Evolutionary conservation across 163 green algal genomes (phyloP).

Genomic region (Smithsoniella earleae): DNA sequence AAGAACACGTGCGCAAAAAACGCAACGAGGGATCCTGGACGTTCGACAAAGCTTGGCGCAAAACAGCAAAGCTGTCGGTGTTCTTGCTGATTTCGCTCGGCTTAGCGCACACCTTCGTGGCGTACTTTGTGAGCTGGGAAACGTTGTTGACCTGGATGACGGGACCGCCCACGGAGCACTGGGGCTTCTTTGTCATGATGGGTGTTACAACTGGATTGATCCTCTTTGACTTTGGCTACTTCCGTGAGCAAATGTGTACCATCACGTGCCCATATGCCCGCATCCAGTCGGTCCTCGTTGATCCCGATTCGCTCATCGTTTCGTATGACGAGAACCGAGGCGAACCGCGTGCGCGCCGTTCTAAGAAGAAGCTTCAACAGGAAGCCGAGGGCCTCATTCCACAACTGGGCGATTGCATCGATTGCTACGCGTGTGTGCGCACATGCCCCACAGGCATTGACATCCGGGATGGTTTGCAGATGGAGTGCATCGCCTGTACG

Average conservation of each 20-base stretch:
- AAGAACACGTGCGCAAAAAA: no score
- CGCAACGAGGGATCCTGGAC: neutral
- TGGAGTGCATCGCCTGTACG: constrained; percentile 8
- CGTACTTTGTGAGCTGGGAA: neutral
- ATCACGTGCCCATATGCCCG: neutral
- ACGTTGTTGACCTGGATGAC: neutral
- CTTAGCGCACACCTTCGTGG: neutral
- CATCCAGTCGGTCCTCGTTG: neutral
- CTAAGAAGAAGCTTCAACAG: no score
- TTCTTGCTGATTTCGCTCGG: neutral
- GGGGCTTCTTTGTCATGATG: neutral
- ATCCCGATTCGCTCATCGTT: neutral
- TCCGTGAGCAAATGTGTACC: constrained; percentile 8
- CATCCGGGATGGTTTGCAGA: no score
- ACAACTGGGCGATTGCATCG: no score
- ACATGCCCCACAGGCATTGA: no score
- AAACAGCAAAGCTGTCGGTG: neutral
- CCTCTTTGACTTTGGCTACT: neutral
- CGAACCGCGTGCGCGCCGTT: no score
- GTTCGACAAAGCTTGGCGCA: no score
- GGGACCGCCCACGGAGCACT: neutral
- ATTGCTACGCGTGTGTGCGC: no score
- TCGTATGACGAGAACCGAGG: neutral
- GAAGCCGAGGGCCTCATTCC: no score
- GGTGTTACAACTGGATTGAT: neutral